Evolutionary conservation across 352 stramenopile genomes (phyloP), one percentile per base, ranked within the genome.

Genomic region (Pythium myriotylum): DNA sequence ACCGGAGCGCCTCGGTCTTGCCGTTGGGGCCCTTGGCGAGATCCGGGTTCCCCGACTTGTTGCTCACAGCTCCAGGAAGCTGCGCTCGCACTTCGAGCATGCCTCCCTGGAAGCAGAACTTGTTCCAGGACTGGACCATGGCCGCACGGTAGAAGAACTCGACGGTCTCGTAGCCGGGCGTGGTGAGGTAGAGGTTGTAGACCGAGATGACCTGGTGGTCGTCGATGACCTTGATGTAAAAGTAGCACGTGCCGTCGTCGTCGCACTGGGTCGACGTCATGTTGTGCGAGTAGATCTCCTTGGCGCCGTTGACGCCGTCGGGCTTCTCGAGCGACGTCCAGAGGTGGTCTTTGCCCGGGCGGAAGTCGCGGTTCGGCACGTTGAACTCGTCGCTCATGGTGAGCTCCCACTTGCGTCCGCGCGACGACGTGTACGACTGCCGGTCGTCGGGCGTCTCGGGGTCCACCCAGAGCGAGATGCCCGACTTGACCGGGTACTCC

Each of bases 91-190:
- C 84, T 67, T 97, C 91, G 8, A 97, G 62, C 42, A 97, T 94
- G 20, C 91, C 91, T 27, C 91, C 91, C 20, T 91, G 94, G 65
- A 97, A 97, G 70, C 91, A 98, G 65, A 98, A 97, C 72, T 98
- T 98, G 76, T 98, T 91, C 91, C 91, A 98, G 19, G 65, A 76
- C 56, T 95, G 89, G 4, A 98, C 40, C 84, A 97, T 96, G 2
- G 72, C 90, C 27, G 79, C 85, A 3, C 65, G 56, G 62, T 82
- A 82, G 37, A 62, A 69, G 54, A 86, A 89, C 29, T 73, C 27
- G 24, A 70, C 72, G 35, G 72, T 67, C 61, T 86, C 43, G 61
- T 74, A 88, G 10, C 48, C 67, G 5, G 81, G 81, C 22, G 77
- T 73, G 27, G 76, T 71, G 19, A 71, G 63, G 64, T 82, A 88